Evolutionary conservation across 1,284 basidiomycete genomes (phyloP).

Genomic region (Xerocomus nothofagi): DNA sequence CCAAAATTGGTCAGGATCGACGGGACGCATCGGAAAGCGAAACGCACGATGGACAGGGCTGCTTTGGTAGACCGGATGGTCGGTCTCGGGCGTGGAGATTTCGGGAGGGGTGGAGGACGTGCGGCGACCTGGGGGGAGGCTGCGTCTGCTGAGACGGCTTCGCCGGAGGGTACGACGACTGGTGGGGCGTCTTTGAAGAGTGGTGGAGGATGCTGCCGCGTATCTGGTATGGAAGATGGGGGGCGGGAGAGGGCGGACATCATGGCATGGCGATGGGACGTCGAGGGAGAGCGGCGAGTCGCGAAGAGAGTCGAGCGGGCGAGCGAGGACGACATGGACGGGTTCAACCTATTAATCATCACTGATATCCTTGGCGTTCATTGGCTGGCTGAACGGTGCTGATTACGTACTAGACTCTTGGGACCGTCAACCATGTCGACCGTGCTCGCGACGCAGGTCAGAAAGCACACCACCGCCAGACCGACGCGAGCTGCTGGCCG

Average conservation of each 20-base stretch:
- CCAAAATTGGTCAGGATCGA: neutral
- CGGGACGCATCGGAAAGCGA: neutral
- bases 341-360: conserved; percentile 17
- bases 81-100: conserved; percentile 61
- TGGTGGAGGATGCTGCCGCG: conserved; percentile 18
- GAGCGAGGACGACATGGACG: conserved; percentile 32
- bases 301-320: conserved; percentile 16
- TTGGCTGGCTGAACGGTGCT: conserved; percentile 10
- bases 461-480: conserved; percentile 72
- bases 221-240: conserved; percentile 17
- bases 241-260: conserved; percentile 52
- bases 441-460: conserved; percentile 36
- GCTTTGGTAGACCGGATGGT: conserved; percentile 77
- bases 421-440: conserved; percentile 29
- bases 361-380: conserved; percentile 12
- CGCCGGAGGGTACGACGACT: conserved; percentile 48
- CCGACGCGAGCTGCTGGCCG: conserved; percentile 70
- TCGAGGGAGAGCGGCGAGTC: conserved; percentile 16
- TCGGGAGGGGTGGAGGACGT: conserved; percentile 66
- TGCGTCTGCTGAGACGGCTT: conserved; percentile 54
- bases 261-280: conserved; percentile 51
- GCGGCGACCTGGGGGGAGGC: conserved; percentile 70
- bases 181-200: conserved; percentile 50
- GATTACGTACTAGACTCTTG: conserved; percentile 11
- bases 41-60: conserved; percentile 77